These are phyloP conservation scores for Diaporthe ilicicola DNA, from an alignment of 2,329 filamentous ascomycete genomes.

Conservation along the genomic window DNA sequence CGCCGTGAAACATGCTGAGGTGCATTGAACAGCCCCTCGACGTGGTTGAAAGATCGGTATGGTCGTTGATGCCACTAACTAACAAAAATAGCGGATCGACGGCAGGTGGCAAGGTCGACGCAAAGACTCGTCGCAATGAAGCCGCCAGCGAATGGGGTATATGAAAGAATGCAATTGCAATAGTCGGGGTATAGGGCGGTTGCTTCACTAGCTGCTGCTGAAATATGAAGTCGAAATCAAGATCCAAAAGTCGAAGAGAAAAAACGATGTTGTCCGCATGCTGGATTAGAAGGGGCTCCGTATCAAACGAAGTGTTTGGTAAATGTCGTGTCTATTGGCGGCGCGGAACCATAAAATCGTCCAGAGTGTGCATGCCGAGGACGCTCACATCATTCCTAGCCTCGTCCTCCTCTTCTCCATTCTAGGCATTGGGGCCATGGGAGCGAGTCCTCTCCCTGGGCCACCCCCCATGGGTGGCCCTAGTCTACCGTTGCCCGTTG, in stretches of 20 bases:
- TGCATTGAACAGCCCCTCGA: background rate
- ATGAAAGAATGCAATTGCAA: slow-evolving; percentile 19
- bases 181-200: slow-evolving; percentile 20
- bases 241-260: slow-evolving; percentile 14
- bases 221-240: slow-evolving; percentile 18
- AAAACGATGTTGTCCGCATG: background rate
- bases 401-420: slow-evolving; percentile 72
- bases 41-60: background rate
- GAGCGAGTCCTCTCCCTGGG: slow-evolving; percentile 42
- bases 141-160: slow-evolving; percentile 17
- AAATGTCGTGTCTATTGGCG: slow-evolving; percentile 12
- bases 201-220: slow-evolving; percentile 21
- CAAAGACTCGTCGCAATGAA: background rate
- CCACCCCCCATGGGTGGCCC: slow-evolving; percentile 42
- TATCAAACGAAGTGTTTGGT: background rate
- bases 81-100: slow-evolving; percentile 11
- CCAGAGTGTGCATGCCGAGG: background rate
- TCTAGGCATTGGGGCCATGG: slow-evolving; percentile 50
- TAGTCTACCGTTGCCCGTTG: slow-evolving; percentile 33
- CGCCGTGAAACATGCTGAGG: slow-evolving; percentile 19
- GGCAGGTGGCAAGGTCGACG: background rate
- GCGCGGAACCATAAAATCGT: background rate
- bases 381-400: slow-evolving; percentile 63
- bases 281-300: slow-evolving; percentile 7
- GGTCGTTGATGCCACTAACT: background rate